Evolutionary conservation across 2,329 filamentous ascomycete species (phyloP).

Genomic region (Byssothecium circinans): DNA sequence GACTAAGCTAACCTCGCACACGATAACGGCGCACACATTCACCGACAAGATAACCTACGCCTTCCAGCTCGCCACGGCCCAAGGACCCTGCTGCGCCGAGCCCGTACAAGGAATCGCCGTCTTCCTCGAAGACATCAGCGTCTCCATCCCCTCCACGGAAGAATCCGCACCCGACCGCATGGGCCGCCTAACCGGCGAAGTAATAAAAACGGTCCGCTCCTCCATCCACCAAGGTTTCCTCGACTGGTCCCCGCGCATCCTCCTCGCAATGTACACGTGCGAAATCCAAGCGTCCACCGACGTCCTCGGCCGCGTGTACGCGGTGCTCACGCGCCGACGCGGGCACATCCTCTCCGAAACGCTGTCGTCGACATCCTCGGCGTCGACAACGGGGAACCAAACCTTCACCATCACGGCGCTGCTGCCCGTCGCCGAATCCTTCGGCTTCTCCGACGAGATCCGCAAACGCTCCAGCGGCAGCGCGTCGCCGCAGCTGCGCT

Average conservation of each 20-base stretch:
- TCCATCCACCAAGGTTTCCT: constrained; percentile 84
- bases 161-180: constrained; percentile 61
- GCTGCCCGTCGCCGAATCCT: constrained; percentile 90
- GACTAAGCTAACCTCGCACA: constrained; percentile 29
- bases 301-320: constrained; percentile 92
- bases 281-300: constrained; percentile 97
- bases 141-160: constrained; percentile 58
- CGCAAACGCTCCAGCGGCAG: constrained; percentile 89
- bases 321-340: constrained; percentile 91
- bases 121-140: constrained; percentile 76
- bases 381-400: constrained; percentile 88
- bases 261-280: constrained; percentile 96
- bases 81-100: constrained; percentile 89
- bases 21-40: constrained; percentile 66
- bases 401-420: constrained; percentile 93
- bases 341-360: constrained; percentile 87
- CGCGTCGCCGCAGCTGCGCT: constrained; percentile 89
- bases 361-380: constrained; percentile 92
- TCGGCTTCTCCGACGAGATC: constrained; percentile 96
- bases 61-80: constrained; percentile 87
- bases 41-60: constrained; percentile 89
- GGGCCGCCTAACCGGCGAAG: constrained; percentile 84
- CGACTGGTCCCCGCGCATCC: constrained; percentile 93
- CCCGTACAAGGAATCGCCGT: constrained; percentile 92
- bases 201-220: constrained; percentile 85